Conservation (phyloP, 2,329 filamentous ascomycete genomes). For the Fusarium caatingaense region DNA sequence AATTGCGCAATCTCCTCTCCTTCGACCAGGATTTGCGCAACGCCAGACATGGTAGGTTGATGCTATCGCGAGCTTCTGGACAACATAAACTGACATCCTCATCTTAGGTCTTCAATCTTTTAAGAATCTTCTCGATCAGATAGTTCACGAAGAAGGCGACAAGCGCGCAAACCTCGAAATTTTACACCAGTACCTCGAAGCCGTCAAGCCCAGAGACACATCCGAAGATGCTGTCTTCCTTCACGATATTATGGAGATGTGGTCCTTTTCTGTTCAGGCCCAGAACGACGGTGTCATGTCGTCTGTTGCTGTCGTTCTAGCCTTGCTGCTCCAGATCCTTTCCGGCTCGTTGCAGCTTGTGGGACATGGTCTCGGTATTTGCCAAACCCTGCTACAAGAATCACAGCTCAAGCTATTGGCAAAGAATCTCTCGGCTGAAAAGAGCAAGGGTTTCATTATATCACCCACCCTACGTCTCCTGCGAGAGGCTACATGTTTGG, state of each 20-base stretch:
- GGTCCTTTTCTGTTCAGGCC: conserved; percentile 83
- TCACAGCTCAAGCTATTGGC: conserved; percentile 84
- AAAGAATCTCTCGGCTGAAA: conserved; percentile 81
- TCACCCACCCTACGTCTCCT: conserved; percentile 88
- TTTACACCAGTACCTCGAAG: conserved; percentile 75
- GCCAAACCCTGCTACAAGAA: conserved; percentile 83
- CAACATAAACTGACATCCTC: background rate
- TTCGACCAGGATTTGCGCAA: conserved; percentile 77
- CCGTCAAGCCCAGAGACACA: conserved; percentile 60
- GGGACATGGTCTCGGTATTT: conserved; percentile 79
- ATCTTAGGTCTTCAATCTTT: conserved; percentile 72
- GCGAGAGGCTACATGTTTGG: conserved; percentile 85
- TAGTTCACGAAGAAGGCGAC: conserved; percentile 63
- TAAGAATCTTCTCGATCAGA: conserved; percentile 76
- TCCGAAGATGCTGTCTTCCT: conserved; percentile 70
- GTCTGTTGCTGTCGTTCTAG: conserved; percentile 81
- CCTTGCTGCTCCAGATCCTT: conserved; percentile 82
- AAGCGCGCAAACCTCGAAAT: conserved; percentile 63
- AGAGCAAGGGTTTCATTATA: conserved; percentile 87
- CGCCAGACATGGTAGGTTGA: conserved; percentile 70
- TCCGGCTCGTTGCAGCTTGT: conserved; percentile 80
- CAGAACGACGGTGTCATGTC: conserved; percentile 86
- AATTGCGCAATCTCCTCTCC: conserved; percentile 74
- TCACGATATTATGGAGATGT: conserved; percentile 84
- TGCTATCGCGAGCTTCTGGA: background rate